Conservation (phyloP, 805 yeast species). For the Monosporozyma aquatica region DNA sequence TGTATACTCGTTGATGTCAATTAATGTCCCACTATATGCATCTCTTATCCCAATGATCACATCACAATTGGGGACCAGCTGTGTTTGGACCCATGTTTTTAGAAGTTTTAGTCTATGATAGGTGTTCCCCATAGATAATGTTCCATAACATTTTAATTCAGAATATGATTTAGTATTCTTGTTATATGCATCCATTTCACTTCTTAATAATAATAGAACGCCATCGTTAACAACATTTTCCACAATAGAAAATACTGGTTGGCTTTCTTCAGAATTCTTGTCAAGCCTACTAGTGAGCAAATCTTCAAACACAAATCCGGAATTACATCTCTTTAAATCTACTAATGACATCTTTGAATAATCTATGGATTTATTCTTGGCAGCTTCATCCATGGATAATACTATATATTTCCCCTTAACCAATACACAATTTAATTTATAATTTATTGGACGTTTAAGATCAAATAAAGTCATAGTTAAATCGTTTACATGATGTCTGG, state of each 20-base stretch:
- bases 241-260: slow-evolving; percentile 17
- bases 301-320: slow-evolving; percentile 28
- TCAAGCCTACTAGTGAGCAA: slow-evolving; percentile 13
- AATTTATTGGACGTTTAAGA: slow-evolving; percentile 6
- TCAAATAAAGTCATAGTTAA: slow-evolving; percentile 20
- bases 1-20: slow-evolving; percentile 19
- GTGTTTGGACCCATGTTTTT: slow-evolving; percentile 29
- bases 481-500: slow-evolving; percentile 27
- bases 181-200: slow-evolving; percentile 29
- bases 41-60: slow-evolving; percentile 25
- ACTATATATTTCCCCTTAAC: slow-evolving; percentile 14
- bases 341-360: neutral
- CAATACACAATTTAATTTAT: slow-evolving; percentile 10
- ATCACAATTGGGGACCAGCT: slow-evolving; percentile 22
- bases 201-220: slow-evolving; percentile 21
- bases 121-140: slow-evolving; percentile 14
- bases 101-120: slow-evolving; percentile 25
- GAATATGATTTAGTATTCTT: slow-evolving; percentile 13
- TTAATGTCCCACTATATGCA: slow-evolving; percentile 17
- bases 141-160: slow-evolving; percentile 26
- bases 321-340: slow-evolving; percentile 8
- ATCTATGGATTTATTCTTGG: neutral
- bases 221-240: slow-evolving; percentile 16
- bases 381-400: slow-evolving; percentile 15
- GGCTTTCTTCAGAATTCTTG: neutral